These are phyloP conservation scores for Albizia julibrissin DNA, from an alignment of 306 rosid species.

Conservation along the genomic window DNA sequence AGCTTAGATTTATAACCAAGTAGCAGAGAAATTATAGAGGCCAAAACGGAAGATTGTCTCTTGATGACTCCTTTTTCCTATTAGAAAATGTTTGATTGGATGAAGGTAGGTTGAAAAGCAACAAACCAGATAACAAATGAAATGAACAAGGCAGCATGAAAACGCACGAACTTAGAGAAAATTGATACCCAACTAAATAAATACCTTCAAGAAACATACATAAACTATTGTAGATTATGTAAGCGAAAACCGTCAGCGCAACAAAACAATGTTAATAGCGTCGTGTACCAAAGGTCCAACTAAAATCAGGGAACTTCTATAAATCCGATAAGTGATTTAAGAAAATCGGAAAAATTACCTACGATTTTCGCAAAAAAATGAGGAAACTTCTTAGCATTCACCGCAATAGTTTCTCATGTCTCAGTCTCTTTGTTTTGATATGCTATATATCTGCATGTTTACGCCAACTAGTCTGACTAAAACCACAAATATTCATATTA, in stretches of 20 bases:
- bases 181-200: conserved; percentile 21
- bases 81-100: conserved; percentile 5
- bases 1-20: conserved; percentile 44
- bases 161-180: conserved; percentile 15
- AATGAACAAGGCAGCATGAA: conserved; percentile 14
- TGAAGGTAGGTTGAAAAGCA: conserved; percentile 53
- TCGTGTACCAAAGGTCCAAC: conserved; percentile 1
- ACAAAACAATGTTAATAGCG: conserved; percentile 23
- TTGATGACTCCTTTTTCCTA: conserved; percentile 28
- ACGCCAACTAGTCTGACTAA: conserved; percentile 29
- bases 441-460: conserved; percentile 23
- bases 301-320: conserved; percentile 32
- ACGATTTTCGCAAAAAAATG: not conserved
- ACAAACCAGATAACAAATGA: conserved; percentile 28
- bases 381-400: conserved; percentile 39
- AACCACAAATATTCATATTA: not conserved
- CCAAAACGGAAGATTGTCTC: conserved; percentile 33
- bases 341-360: conserved; percentile 35
- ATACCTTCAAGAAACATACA: not conserved
- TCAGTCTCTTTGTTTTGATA: not conserved
- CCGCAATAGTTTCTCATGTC: not conserved
- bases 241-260: conserved; percentile 26
- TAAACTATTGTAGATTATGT: not conserved
- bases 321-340: conserved; percentile 24
- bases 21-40: conserved; percentile 22